Percentiles rank a stretch among this genome's conserved stretches.
phyloP scores from a whole-genome alignment of 2,329 filamentous ascomycete species.

The Clonostachys rosea region DNA sequence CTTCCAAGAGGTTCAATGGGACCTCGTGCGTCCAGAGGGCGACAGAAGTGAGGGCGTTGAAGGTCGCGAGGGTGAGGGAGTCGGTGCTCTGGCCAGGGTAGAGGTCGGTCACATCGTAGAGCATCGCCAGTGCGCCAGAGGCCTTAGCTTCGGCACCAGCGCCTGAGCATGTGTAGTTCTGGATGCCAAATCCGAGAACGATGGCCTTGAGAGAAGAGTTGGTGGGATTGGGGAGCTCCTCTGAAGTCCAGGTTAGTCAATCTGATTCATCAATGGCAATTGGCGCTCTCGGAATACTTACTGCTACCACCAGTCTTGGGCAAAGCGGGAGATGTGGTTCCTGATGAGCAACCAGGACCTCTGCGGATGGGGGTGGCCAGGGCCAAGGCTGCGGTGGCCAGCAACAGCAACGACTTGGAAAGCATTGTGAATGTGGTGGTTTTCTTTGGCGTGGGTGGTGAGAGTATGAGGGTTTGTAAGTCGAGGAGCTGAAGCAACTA shows the following conservation, averaged over 20 bases:
- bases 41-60: conserved; percentile 29
- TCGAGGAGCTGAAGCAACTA: too few relatives aligned
- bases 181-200: conserved; percentile 58
- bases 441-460: too few relatives aligned
- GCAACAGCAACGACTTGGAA: conserved; percentile 21
- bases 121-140: conserved; percentile 53
- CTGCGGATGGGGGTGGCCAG: conserved; percentile 15
- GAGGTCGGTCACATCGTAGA: conserved; percentile 52
- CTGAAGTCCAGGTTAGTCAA: conserved; percentile 16
- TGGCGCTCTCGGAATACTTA: conserved; percentile 13
- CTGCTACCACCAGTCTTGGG: conserved; percentile 28
- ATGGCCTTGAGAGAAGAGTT: conserved; percentile 44
- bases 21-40: conserved; percentile 33
- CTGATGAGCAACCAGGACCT: neutral
- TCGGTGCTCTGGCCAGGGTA: conserved; percentile 36
- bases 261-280: conserved; percentile 1
- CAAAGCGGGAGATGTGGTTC: conserved; percentile 12
- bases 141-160: conserved; percentile 26
- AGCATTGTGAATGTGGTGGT: conserved; percentile 18
- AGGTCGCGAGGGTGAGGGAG: conserved; percentile 31
- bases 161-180: conserved; percentile 62
- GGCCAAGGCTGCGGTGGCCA: conserved; percentile 25
- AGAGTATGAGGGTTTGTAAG: conserved; percentile 1
- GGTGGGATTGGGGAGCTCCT: conserved; percentile 37
- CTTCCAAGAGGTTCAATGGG: conserved; percentile 40